Conservation (phyloP, 495 filamentous ascomycete species). For the Alectoria sarmentosa region DNA sequence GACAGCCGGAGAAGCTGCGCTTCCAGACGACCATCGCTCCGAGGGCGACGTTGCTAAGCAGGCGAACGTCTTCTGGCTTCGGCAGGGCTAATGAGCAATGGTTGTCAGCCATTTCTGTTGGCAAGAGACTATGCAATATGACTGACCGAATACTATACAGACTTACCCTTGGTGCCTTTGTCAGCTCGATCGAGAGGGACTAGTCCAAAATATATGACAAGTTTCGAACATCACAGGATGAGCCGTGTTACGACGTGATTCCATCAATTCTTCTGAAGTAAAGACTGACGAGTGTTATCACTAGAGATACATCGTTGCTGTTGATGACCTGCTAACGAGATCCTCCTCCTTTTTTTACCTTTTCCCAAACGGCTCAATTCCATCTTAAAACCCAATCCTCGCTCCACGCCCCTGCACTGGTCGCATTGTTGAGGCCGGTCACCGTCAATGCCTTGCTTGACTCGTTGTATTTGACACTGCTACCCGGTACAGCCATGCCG, state of each 20-base stretch:
- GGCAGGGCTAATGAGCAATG: background rate
- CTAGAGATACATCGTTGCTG: background rate
- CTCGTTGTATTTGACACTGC: conserved; percentile 43
- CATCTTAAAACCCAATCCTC: conserved; percentile 53
- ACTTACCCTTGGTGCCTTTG: too few species aligned
- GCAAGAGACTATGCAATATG: background rate
- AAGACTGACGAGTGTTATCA: background rate
- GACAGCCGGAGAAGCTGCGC: background rate
- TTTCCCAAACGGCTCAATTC: conserved; percentile 24
- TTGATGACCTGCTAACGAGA: background rate
- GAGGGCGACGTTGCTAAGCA: background rate
- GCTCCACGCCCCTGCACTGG: conserved; percentile 48
- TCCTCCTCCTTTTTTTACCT: background rate
- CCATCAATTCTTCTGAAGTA: background rate
- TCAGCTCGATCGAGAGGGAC: background rate
- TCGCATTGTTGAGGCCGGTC: conserved; percentile 43
- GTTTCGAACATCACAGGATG: background rate
- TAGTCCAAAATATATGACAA: background rate
- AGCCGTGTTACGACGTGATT: background rate
- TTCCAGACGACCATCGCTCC: background rate
- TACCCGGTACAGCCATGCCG: conserved; percentile 34
- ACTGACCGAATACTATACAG: too few species aligned
- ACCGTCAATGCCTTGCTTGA: conserved; percentile 43
- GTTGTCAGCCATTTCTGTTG: background rate
- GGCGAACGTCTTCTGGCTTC: background rate